Evolutionary conservation across 2,329 filamentous ascomycete species (phyloP), one percentile per base, ranked within the genome.

Genomic region (Aspergillus piperis): DNA sequence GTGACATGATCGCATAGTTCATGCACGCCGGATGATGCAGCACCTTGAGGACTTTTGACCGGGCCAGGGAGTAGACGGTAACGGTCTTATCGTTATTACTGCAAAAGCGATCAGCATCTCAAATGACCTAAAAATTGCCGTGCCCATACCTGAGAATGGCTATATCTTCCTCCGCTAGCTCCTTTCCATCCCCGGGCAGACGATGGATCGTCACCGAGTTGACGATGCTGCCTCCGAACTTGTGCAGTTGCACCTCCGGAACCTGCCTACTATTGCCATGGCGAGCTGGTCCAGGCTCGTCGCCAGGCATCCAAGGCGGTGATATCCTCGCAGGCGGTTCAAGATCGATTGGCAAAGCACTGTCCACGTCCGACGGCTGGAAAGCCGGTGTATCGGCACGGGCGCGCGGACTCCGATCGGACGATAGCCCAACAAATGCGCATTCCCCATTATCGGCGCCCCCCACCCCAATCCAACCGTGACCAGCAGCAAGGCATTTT

Each of bases 41-140:
- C 47, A 88, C 83, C 57, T 90, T 87, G 21, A 96, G 78, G 38
- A 89, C 82, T 61, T 90, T 82, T 13, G 87, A 85, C 55, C 88
- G 85, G 27, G 85, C 81, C 19, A 98, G 80, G 52, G 88, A 90
- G 71, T 96, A 91, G n/a, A 97, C 79, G 27, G 89, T 89, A 59
- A 98, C 90, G 1, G 90, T 92, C 73, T 88, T 89, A 78, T 98
- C 95, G 73, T 99, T 99, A 78, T 97, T 97, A 87, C 69, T 97
- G 79, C 56, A 49, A 91, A 54, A 27, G 10, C 54, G 39, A 88
- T 90, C n/a, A 93, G 82, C 58, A 58, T 1, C 6, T 21, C 13
- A 78, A 75, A 15, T 70, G 68, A 70, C 88, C 86, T 49, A 81
- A 78, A 15, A 75, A 5, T 70, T 66, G 48, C 7, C 25, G 25